These are phyloP conservation scores for Leishmania arabica DNA, from an alignment of 208 protist genomes.

Conservation along the genomic window DNA sequence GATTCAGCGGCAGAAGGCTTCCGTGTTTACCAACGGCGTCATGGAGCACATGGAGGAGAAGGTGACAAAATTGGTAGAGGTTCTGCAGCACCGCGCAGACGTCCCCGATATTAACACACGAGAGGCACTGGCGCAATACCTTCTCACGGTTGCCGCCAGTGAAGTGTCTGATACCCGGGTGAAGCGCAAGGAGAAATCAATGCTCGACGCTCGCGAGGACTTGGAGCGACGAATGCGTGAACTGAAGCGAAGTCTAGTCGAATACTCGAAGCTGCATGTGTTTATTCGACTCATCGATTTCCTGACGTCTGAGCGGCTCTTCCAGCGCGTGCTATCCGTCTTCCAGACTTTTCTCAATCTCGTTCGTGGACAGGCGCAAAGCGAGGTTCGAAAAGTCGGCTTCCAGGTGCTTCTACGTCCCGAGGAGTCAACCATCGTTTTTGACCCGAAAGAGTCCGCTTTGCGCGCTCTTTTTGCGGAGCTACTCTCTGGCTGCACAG, in stretches of 20 bases:
- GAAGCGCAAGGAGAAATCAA: slow-evolving; percentile 88
- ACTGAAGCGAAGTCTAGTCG: slow-evolving; percentile 92
- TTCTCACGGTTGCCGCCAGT: slow-evolving; percentile 72
- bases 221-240: slow-evolving; percentile 82
- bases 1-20: slow-evolving; percentile 72
- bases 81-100: slow-evolving; percentile 81
- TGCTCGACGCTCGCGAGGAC: slow-evolving; percentile 91
- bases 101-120: slow-evolving; percentile 92
- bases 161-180: slow-evolving; percentile 35
- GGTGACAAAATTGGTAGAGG: slow-evolving; percentile 82
- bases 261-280: slow-evolving; percentile 89
- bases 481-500: slow-evolving; percentile 67
- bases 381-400: slow-evolving; percentile 76
- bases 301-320: slow-evolving; percentile 87
- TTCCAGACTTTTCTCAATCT: slow-evolving; percentile 75
- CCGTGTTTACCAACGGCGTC: slow-evolving; percentile 46
- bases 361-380: slow-evolving; percentile 55
- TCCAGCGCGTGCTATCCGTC: slow-evolving; percentile 65
- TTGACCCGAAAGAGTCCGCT: slow-evolving; percentile 70
- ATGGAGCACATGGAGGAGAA: slow-evolving; percentile 87
- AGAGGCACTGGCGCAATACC: slow-evolving; percentile 91
- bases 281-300: slow-evolving; percentile 92
- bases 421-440: slow-evolving; percentile 62
- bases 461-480: slow-evolving; percentile 66
- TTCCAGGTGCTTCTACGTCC: slow-evolving; percentile 90